Percentiles rank a stretch among this genome's conserved stretches.
These are phyloP conservation scores for Pichia sp. DNA, from an alignment of 1,139 yeast genomes.

Conservation along the genomic window DNA sequence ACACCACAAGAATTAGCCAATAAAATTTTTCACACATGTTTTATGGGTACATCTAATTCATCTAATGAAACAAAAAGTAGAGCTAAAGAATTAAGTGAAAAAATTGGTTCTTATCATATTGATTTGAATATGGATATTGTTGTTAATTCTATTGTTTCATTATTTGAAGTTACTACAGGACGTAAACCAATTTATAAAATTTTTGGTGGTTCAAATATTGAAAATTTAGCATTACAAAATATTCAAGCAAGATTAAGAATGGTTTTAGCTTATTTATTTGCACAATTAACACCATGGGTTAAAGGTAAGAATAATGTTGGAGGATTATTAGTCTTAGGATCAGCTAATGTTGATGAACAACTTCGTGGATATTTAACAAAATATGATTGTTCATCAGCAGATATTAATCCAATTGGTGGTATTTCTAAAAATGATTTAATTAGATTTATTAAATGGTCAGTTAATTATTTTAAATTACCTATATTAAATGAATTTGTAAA, in stretches of 20 bases:
- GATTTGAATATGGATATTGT: slow-evolving; percentile 87
- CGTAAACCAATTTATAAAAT: slow-evolving; percentile 80
- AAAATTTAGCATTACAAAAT: slow-evolving; percentile 88
- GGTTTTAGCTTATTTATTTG: slow-evolving; percentile 90
- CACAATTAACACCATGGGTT: slow-evolving; percentile 94
- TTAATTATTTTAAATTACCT: slow-evolving; percentile 63
- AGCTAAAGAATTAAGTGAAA: slow-evolving; percentile 69
- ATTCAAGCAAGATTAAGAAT: slow-evolving; percentile 93
- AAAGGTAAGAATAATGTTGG: slow-evolving; percentile 60
- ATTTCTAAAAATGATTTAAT: slow-evolving; percentile 90
- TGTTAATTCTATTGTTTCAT: slow-evolving; percentile 64
- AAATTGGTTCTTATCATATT: slow-evolving; percentile 83
- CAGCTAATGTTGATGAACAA: slow-evolving; percentile 98
- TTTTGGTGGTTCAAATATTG: slow-evolving; percentile 89
- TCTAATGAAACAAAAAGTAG: slow-evolving; percentile 78
- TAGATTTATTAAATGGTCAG: slow-evolving; percentile 76
- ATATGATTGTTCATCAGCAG: slow-evolving; percentile 96
- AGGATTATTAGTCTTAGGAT: slow-evolving; percentile 84
- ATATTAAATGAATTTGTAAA: slow-evolving; percentile 68
- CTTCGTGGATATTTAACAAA: slow-evolving; percentile 92
- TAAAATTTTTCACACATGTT: slow-evolving; percentile 78
- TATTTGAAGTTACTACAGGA: slow-evolving; percentile 88
- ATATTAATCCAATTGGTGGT: slow-evolving; percentile 95
- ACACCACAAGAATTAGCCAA: slow-evolving; percentile 72
- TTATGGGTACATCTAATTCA: slow-evolving; percentile 94